phyloP scores from a whole-genome alignment of 1,284 basidiomycete species.

The Naganishia liquefaciens region DNA sequence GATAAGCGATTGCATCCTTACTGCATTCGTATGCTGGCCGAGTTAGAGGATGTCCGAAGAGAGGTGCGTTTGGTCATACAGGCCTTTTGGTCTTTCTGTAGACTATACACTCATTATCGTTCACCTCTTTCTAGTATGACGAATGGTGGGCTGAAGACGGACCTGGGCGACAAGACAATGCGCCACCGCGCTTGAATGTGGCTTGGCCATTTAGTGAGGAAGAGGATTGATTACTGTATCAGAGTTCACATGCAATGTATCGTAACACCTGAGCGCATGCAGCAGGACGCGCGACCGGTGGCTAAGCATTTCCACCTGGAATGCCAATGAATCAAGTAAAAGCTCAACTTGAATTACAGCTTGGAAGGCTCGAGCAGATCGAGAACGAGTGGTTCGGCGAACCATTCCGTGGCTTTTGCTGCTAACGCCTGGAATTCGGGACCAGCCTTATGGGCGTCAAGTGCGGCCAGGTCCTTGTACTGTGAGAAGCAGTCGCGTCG shows the following conservation, averaged over 20 bases:
- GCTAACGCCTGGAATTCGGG: slow-evolving; percentile 25
- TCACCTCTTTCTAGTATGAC: slow-evolving; percentile 43
- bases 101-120: neutral
- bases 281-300: no score
- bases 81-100: no score
- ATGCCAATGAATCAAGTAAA: no score
- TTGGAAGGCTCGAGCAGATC: slow-evolving; percentile 19
- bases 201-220: slow-evolving; percentile 55
- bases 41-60: slow-evolving; percentile 57
- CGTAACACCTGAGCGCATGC: neutral
- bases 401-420: slow-evolving; percentile 20
- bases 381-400: slow-evolving; percentile 18
- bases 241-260: neutral
- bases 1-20: slow-evolving; percentile 54
- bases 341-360: neutral
- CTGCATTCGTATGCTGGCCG: slow-evolving; percentile 55
- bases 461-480: slow-evolving; percentile 25
- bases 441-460: slow-evolving; percentile 25
- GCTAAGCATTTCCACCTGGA: no score
- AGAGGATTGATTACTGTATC: slow-evolving; percentile 42
- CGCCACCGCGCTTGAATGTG: slow-evolving; percentile 53
- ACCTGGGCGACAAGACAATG: slow-evolving; percentile 50
- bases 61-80: slow-evolving; percentile 45
- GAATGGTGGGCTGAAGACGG: slow-evolving; percentile 55
- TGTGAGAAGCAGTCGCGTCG: neutral